A percentile compares a stretch with the other conserved stretches of the same genome.
Evolutionary conservation across 1,139 yeast genomes (phyloP).

Genomic region (Candida mesenterica): DNA sequence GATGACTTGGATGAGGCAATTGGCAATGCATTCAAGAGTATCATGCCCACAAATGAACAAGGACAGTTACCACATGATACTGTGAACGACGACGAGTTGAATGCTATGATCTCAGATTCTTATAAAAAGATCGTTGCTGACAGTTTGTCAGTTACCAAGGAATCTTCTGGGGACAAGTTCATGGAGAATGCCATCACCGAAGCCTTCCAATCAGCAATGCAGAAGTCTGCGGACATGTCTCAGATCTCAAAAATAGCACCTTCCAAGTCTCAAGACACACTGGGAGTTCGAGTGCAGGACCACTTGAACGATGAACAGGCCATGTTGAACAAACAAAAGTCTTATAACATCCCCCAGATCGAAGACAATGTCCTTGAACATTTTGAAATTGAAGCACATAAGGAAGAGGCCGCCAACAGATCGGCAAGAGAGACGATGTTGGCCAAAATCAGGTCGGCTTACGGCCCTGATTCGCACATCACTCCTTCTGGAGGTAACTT

Average conservation of each 20-base stretch:
- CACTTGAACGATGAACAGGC: slow-evolving; percentile 17
- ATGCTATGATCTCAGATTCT: slow-evolving; percentile 18
- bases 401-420: slow-evolving; percentile 16
- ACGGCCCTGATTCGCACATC: background rate
- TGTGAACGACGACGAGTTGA: slow-evolving; percentile 16
- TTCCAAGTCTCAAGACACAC: too few relatives aligned
- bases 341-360: slow-evolving; percentile 31
- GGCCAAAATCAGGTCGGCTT: background rate
- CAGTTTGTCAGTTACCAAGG: slow-evolving; percentile 7
- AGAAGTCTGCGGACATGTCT: slow-evolving; percentile 1
- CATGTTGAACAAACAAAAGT: slow-evolving; percentile 9
- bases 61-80: slow-evolving; percentile 6
- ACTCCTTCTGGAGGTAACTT: background rate
- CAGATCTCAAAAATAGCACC: too few relatives aligned
- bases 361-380: slow-evolving; percentile 41
- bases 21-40: slow-evolving; percentile 21
- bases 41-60: slow-evolving; percentile 10
- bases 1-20: slow-evolving; percentile 28
- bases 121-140: slow-evolving; percentile 14
- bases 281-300: slow-evolving; percentile 24
- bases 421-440: background rate
- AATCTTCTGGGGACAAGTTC: slow-evolving; percentile 13
- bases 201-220: slow-evolving; percentile 33
- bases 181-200: slow-evolving; percentile 34
- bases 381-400: slow-evolving; percentile 37